Percentiles rank a stretch among this genome's conserved stretches.
Evolutionary conservation across 768 basidiomycete species (phyloP).

Genomic region (Leccinum incarnatum): DNA sequence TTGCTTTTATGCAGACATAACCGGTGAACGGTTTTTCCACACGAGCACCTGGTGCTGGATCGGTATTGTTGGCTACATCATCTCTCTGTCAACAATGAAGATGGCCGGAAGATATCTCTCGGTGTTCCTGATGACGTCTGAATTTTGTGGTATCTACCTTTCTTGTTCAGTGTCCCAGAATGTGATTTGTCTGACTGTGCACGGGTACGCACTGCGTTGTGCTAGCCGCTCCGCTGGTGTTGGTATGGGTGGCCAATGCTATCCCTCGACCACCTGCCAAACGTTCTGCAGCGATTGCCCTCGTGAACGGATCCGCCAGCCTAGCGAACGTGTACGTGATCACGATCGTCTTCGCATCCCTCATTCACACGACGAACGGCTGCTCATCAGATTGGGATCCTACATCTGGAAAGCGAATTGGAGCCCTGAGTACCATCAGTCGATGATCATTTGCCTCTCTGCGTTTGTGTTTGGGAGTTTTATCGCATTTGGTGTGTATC

Average conservation of each 20-base stretch:
- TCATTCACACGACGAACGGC: background rate
- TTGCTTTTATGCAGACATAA: slow-evolving; percentile 39
- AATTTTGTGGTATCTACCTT: slow-evolving; percentile 39
- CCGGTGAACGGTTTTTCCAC: slow-evolving; percentile 67
- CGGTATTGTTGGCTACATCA: slow-evolving; percentile 58
- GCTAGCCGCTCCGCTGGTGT: slow-evolving; percentile 41
- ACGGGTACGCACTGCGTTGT: background rate
- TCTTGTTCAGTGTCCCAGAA: background rate
- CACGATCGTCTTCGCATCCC: background rate
- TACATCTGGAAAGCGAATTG: slow-evolving; percentile 62
- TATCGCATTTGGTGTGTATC: slow-evolving; percentile 34
- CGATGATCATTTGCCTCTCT: slow-evolving; percentile 51
- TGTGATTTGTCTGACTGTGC: background rate
- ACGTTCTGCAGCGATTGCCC: slow-evolving; percentile 51
- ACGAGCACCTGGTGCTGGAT: slow-evolving; percentile 56
- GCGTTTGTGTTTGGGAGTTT: slow-evolving; percentile 31
- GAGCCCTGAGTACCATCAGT: slow-evolving; percentile 59
- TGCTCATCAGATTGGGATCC: slow-evolving; percentile 48
- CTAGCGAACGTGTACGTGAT: slow-evolving; percentile 54
- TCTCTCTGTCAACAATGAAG: slow-evolving; percentile 51
- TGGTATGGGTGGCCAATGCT: slow-evolving; percentile 63
- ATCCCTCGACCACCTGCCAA: slow-evolving; percentile 60
- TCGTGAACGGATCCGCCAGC: slow-evolving; percentile 60
- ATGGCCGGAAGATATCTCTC: slow-evolving; percentile 55
- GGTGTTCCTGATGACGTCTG: slow-evolving; percentile 61